Evolutionary conservation across 495 filamentous ascomycete species (phyloP).

Genomic region (Tuber magnatum): DNA sequence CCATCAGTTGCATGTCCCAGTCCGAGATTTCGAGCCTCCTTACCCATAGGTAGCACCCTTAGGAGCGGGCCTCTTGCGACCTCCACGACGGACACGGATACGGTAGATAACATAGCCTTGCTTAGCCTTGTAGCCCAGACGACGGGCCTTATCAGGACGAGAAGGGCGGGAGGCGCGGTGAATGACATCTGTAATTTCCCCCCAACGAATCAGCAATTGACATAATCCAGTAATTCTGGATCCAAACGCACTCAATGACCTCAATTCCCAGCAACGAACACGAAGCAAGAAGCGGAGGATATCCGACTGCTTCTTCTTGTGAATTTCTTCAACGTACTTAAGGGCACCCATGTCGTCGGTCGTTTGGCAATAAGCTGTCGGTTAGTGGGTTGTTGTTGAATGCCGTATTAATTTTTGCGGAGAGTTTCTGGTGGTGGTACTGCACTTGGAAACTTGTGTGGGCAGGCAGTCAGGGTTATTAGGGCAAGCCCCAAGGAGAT

Average conservation of each 20-base stretch:
- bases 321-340: constrained; percentile 99
- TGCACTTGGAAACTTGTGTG: background rate
- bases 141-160: constrained; percentile 98
- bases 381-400: constrained; percentile 12
- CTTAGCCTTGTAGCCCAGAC: constrained; percentile 99
- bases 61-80: constrained; percentile 80
- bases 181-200: constrained; percentile 65
- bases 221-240: constrained; percentile 37
- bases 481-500: background rate
- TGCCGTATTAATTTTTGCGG: constrained; percentile 1
- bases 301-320: constrained; percentile 99
- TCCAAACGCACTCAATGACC: constrained; percentile 48
- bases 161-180: constrained; percentile 97
- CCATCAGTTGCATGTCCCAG: background rate
- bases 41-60: constrained; percentile 99
- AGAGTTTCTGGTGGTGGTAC: background rate
- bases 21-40: constrained; percentile 33
- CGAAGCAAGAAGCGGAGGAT: constrained; percentile 98
- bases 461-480: background rate
- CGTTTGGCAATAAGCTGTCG: constrained; percentile 10
- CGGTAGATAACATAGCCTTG: constrained; percentile 99
- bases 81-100: constrained; percentile 92
- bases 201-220: constrained; percentile 32
- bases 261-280: constrained; percentile 99
- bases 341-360: constrained; percentile 71